A percentile compares a stretch with the other conserved stretches of the same genome.
Evolutionary conservation across 768 basidiomycete genomes (phyloP).

Genomic region (Pseudohyphozyma bogoriensis): DNA sequence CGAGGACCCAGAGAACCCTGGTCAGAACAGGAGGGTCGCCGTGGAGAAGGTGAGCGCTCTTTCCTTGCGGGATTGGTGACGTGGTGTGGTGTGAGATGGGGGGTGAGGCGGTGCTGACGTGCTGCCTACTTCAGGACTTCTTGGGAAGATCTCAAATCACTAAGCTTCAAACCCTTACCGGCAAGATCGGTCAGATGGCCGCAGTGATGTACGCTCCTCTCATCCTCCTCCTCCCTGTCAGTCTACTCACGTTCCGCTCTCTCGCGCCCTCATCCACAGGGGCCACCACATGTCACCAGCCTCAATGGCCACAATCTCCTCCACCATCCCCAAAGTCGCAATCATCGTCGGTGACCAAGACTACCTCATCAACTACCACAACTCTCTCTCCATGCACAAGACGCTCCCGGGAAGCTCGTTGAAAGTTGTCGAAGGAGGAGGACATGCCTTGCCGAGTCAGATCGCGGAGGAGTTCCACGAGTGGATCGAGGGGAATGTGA

Average conservation of each 20-base stretch:
- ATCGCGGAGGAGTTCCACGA: too few species aligned
- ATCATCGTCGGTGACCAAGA: neutral
- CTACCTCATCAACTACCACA: neutral
- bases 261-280: too few species aligned
- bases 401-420: too few species aligned
- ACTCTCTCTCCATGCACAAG: too few species aligned
- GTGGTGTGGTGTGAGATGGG: too few species aligned
- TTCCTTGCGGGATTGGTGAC: neutral
- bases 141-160: neutral
- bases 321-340: neutral
- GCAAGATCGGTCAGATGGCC: neutral
- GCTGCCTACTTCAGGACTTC: neutral
- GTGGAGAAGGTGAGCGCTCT: neutral
- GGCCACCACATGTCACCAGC: neutral
- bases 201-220: neutral
- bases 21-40: constrained; percentile 4
- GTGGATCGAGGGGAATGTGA: too few species aligned
- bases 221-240: neutral
- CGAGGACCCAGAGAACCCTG: constrained; percentile 4
- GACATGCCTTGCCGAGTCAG: too few species aligned
- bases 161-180: neutral
- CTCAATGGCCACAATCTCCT: neutral
- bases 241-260: neutral
- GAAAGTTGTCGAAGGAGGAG: neutral
- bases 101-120: neutral